Evolutionary conservation across 2,329 filamentous ascomycete genomes (phyloP), one percentile per base, ranked within the genome.

Genomic region (Xylariales sp.): DNA sequence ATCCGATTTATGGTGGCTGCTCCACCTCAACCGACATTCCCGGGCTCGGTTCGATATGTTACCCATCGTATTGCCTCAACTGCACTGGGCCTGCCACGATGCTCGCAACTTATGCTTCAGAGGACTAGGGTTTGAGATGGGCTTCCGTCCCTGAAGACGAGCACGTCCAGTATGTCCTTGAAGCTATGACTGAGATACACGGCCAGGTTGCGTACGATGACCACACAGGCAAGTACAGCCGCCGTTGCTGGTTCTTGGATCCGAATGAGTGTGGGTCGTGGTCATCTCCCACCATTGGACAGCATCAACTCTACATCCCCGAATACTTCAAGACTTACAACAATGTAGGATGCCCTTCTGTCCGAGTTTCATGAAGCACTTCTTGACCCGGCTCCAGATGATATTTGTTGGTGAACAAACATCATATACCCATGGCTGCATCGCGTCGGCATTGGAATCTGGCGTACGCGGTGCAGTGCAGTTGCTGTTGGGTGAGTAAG

Each of bases 291-390:
- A 61, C 68, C 1, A 65, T 79, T 1, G 82, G 81, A 0, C 80
- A 86, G 62, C 82, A 88, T 53, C 72, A 83, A 49, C 54, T 86
- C 18, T 88, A 83, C 50, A 65, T 88, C 7, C 83, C 84, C 0
- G 78, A 82, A n/a, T 88, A 85, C 54, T 86, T 83, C 53, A 75
- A 80, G 55, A 86, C 82, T 0, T 78, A 87, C 58, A 73, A 72
- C 47, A 77, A 81, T 35, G 66, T 70, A 39, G 51, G 62, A 55
- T 15, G 16, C 24, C 24, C 5, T 12, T 32, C 15, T 20, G 10
- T 25, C 22, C 15, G 11, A 2, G 12, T 21, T 20, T 31, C 14
- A 9, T 9, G 21, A 36, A 21, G 10, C 10, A 4, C 15, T 9
- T 28, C 11, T 20, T 38, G 19, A 27, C 14, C 40, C 11, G 38